A percentile compares a stretch with the other conserved stretches of the same genome.
phyloP scores from a whole-genome alignment of 306 rosid genomes.

The Morella rubra region DNA sequence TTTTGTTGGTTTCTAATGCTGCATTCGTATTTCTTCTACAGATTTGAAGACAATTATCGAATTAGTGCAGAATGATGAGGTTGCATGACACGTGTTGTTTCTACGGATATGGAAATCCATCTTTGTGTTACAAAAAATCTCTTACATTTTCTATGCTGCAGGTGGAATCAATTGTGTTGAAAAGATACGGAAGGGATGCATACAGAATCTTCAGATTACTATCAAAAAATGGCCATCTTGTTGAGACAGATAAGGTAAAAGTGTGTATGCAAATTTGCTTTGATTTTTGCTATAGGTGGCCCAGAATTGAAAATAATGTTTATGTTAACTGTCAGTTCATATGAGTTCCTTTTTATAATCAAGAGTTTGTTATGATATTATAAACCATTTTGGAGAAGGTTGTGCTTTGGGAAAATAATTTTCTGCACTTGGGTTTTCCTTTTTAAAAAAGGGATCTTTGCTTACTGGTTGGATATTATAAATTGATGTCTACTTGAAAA shows the following conservation, averaged over 20 bases:
- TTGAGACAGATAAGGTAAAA: conserved; percentile 76
- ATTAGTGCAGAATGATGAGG: conserved; percentile 78
- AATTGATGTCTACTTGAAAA: not conserved
- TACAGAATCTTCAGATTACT: conserved; percentile 82
- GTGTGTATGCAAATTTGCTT: not conserved
- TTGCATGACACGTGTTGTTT: conserved; percentile 23
- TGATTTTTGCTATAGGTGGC: not conserved
- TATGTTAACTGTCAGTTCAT: not conserved
- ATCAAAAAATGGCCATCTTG: conserved; percentile 46
- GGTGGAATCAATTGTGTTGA: conserved; percentile 84
- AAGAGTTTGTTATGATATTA: no score
- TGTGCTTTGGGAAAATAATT: not conserved
- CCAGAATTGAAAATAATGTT: not conserved
- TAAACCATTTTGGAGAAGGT: not conserved
- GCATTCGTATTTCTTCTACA: conserved; percentile 36
- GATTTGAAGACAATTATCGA: conserved; percentile 72
- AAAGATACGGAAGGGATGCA: conserved; percentile 77
- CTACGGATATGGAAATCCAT: not conserved
- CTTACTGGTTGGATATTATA: not conserved
- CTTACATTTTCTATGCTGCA: conserved; percentile 36
- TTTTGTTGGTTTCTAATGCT: conserved; percentile 23
- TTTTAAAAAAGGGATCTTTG: not conserved
- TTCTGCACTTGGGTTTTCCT: not conserved
- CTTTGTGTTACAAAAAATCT: conserved; percentile 24
- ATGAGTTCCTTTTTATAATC: not conserved